A percentile compares a stretch with the other conserved stretches of the same genome.
phyloP scores from a whole-genome alignment of 345 rosid genomes.

The Gossypium longicalyx region DNA sequence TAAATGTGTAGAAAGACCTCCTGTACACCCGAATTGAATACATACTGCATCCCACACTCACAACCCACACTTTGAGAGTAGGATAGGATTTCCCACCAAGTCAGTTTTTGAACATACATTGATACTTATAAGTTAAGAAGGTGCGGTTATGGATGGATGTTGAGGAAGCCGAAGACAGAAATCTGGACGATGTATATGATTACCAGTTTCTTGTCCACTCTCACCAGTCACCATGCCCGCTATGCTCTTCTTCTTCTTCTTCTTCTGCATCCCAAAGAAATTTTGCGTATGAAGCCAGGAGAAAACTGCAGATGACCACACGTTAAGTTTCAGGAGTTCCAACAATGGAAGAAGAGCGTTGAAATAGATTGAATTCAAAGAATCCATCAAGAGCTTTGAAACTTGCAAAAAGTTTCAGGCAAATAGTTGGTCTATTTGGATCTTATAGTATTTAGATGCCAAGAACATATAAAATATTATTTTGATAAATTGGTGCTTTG shows the following conservation, averaged over 20 bases:
- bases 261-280: conserved; percentile 67
- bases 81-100: background rate
- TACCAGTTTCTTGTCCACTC: conserved; percentile 7
- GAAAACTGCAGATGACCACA: conserved; percentile 37
- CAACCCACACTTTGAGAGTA: background rate
- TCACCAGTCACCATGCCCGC: background rate
- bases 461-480: background rate
- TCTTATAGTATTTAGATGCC: background rate
- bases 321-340: too few relatives aligned
- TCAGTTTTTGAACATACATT: conserved; percentile 4
- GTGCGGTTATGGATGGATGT: conserved; percentile 16
- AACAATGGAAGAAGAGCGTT: background rate
- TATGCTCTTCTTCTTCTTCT: conserved; percentile 19
- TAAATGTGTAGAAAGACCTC: background rate
- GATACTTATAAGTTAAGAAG: conserved; percentile 14
- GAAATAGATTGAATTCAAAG: background rate
- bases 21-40: background rate
- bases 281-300: conserved; percentile 67
- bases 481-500: background rate
- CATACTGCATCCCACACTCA: background rate
- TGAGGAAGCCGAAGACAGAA: conserved; percentile 18
- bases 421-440: background rate
- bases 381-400: background rate
- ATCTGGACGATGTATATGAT: conserved; percentile 20
- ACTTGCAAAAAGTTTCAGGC: too few relatives aligned